These are phyloP conservation scores for Plasmodium billcollinsi DNA, from an alignment of 169 alveolate genomes.

Conservation along the genomic window DNA sequence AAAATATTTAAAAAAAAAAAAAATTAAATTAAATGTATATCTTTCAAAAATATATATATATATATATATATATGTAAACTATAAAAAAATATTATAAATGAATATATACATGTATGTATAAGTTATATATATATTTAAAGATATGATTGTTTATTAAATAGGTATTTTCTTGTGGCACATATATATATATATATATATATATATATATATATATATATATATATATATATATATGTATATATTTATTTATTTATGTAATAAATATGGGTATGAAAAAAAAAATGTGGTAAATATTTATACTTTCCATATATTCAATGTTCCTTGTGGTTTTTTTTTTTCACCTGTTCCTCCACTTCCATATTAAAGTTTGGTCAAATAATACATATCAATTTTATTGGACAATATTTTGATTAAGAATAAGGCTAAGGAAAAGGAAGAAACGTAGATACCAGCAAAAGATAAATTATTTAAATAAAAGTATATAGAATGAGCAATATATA, in stretches of 20 bases:
- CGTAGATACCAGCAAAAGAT: constrained; percentile 75
- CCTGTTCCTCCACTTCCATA: background rate
- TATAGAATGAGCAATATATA: constrained; percentile 75
- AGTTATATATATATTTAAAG: too few species aligned
- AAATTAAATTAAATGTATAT: too few species aligned
- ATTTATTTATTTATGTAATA: background rate
- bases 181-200: background rate
- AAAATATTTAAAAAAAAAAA: too few species aligned
- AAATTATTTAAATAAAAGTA: constrained; percentile 50
- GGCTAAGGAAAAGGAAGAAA: constrained; percentile 58
- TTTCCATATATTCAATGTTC: background rate
- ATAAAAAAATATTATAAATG: too few species aligned
- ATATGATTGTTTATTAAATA: too few species aligned
- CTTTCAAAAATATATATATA: too few species aligned
- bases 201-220: background rate
- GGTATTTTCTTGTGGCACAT: background rate
- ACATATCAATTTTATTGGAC: constrained; percentile 65
- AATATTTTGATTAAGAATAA: constrained; percentile 31
- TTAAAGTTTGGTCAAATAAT: constrained; percentile 16
- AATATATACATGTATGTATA: too few species aligned
- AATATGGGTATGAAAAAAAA: background rate
- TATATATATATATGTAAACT: too few species aligned
- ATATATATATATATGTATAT: background rate
- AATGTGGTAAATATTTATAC: background rate
- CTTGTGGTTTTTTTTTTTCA: too few species aligned